phyloP scores from a whole-genome alignment of 164 flowering plant genomes.

The Cinnamomum micranthum region DNA sequence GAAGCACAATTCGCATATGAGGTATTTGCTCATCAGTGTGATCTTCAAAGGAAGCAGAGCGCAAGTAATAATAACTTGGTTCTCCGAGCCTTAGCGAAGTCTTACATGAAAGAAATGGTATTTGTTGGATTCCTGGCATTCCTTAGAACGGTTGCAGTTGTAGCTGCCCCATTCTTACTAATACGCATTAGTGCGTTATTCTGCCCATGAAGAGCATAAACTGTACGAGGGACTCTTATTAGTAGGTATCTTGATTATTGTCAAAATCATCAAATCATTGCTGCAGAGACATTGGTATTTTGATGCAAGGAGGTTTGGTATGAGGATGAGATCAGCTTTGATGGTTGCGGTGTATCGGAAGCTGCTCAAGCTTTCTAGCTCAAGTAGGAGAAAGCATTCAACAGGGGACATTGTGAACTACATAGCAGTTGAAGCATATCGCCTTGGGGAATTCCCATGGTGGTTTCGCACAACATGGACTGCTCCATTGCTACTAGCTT shows the following conservation, averaged over 20 bases:
- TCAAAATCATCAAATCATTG: constrained; percentile 64
- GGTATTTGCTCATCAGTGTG: constrained; percentile 45
- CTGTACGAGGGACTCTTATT: constrained; percentile 35
- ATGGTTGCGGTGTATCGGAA: constrained; percentile 67
- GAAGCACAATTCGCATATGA: constrained; percentile 51
- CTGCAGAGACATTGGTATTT: constrained; percentile 68
- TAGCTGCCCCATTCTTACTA: constrained; percentile 54
- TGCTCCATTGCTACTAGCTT: constrained; percentile 38
- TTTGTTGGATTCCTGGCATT: constrained; percentile 46
- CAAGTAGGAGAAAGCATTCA: constrained; percentile 60
- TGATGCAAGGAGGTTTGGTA: constrained; percentile 53
- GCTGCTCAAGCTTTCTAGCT: constrained; percentile 66
- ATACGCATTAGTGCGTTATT: constrained; percentile 52
- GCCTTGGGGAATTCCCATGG: constrained; percentile 73
- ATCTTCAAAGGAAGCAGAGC: constrained; percentile 16
- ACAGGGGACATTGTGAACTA: constrained; percentile 86
- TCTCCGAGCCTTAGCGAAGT: constrained; percentile 38
- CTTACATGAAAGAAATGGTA: constrained; percentile 49
- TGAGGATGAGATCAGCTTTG: constrained; percentile 79
- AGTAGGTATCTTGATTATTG: constrained; percentile 48
- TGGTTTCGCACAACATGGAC: constrained; percentile 71
- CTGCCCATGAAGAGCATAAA: constrained; percentile 24
- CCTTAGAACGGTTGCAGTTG: constrained; percentile 41
- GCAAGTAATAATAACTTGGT: constrained; percentile 28
- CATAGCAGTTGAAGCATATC: constrained; percentile 79